Conservation (phyloP, 2,329 filamentous ascomycete species). For the Bisporella sp. region DNA sequence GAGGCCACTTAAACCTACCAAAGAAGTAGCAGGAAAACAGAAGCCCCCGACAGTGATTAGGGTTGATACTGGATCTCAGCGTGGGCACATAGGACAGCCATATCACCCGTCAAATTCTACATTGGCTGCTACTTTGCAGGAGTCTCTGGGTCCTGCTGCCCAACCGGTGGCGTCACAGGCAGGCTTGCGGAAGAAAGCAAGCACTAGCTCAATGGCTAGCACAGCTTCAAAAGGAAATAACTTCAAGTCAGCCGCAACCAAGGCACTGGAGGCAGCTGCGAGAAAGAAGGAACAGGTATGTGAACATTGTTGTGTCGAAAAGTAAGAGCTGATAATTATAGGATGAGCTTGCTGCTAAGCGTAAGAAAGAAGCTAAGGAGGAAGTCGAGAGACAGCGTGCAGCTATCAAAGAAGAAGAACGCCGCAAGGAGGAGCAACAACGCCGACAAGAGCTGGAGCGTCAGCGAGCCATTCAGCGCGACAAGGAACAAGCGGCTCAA, state of each 20-base stretch:
- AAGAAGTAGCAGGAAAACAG: slow-evolving; percentile 48
- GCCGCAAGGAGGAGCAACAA: slow-evolving; percentile 51
- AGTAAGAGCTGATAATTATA: slow-evolving; percentile 20
- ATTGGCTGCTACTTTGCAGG: slow-evolving; percentile 51
- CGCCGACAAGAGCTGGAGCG: slow-evolving; percentile 53
- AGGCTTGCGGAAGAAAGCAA: slow-evolving; percentile 54
- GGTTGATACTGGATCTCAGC: slow-evolving; percentile 61
- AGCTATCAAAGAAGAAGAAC: slow-evolving; percentile 58
- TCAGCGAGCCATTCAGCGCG: slow-evolving; percentile 35
- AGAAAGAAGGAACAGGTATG: slow-evolving; percentile 68
- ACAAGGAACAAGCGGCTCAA: slow-evolving; percentile 28
- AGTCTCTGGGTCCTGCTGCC: slow-evolving; percentile 36
- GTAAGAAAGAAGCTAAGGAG: slow-evolving; percentile 73
- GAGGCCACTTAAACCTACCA: slow-evolving; percentile 55
- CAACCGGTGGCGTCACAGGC: slow-evolving; percentile 40
- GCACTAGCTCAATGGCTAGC: slow-evolving; percentile 33
- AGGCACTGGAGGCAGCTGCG: slow-evolving; percentile 67
- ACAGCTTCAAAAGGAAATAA: slow-evolving; percentile 39
- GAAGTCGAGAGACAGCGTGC: slow-evolving; percentile 73
- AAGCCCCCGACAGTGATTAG: slow-evolving; percentile 67
- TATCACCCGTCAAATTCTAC: slow-evolving; percentile 52
- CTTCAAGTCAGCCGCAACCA: slow-evolving; percentile 61
- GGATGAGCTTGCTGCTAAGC: slow-evolving; percentile 73
- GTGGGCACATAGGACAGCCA: slow-evolving; percentile 44
- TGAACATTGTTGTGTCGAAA: neutral